Evolutionary conservation across 1,284 basidiomycete genomes (phyloP), one percentile per base, ranked within the genome.

Genomic region (Leccinum pallidistipes): DNA sequence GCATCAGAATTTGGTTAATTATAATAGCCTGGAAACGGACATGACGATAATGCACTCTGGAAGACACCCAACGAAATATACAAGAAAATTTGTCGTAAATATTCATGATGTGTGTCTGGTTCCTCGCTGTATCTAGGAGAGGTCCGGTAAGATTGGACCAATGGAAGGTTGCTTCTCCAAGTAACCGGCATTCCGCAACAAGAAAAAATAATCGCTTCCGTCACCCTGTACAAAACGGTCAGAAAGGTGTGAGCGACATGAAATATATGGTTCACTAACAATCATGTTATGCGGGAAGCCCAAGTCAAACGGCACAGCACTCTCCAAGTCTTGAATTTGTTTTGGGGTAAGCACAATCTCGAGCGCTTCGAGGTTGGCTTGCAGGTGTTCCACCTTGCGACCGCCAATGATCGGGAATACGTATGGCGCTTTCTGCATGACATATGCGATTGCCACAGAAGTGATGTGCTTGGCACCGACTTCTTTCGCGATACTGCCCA

Each of bases 321-420:
- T 71, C 62, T 83, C 83, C 21, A 84, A 57, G 55, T 72, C 74
- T 60, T 74, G 66, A 61, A 85, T 78, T 27, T 84, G 83, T 51
- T 79, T 78, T 2, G 65, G 58, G 10, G 75, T 77, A 24, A 85
- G 75, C 1, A 69, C 64, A 45, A 85, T 75, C 7, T 77, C 69
- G 10, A 86, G 75, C 0, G 79, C 81, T 58, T 82, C 76, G 59
- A 85, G 69, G 68, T 86, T 85, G 12, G 70, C 75, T 21, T 75
- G 51, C 0, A 85, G 45, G 14, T 85, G 82, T 64, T 83, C 80
- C 40, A 81, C 69, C 63, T 84, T 85, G 60, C 82, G 77, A 0
- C 81, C 80, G 0, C 84, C 84, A 31, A 83, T 67, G 55, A 83
- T 75, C 0, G 80, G 80, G 70, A 83, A 83, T 14, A 83, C 81